These are phyloP conservation scores for Auricularia cornea DNA, from an alignment of 768 basidiomycete species.

Conservation along the genomic window DNA sequence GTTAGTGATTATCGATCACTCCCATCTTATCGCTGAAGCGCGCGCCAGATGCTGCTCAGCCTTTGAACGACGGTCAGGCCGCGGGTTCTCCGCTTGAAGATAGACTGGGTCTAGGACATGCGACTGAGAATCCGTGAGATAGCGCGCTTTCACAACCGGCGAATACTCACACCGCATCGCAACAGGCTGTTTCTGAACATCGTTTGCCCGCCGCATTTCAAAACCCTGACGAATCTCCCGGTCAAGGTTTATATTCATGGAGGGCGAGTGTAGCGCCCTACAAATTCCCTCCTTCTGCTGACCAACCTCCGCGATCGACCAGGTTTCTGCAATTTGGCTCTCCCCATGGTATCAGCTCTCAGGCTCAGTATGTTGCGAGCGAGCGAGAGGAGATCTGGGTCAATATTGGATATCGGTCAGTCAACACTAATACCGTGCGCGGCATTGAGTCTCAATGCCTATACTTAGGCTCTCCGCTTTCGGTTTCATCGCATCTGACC, in stretches of 20 bases:
- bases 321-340: slow-evolving; percentile 77
- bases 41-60: slow-evolving; percentile 50
- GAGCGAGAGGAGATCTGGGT: slow-evolving; percentile 64
- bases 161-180: background rate
- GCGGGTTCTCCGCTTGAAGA: slow-evolving; percentile 42
- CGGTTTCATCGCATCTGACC: slow-evolving; percentile 63
- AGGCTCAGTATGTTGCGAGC: slow-evolving; percentile 60
- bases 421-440: background rate
- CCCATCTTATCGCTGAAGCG: background rate
- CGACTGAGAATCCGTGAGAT: slow-evolving; percentile 62
- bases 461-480: slow-evolving; percentile 51
- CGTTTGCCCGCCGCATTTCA: slow-evolving; percentile 45
- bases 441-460: background rate
- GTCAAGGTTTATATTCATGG: slow-evolving; percentile 75
- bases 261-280: slow-evolving; percentile 41
- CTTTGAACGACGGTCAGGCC: slow-evolving; percentile 56
- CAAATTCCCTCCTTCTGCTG: too few relatives aligned
- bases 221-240: slow-evolving; percentile 41
- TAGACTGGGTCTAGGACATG: slow-evolving; percentile 57
- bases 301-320: background rate
- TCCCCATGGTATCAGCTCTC: slow-evolving; percentile 49
- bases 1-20: slow-evolving; percentile 29
- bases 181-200: slow-evolving; percentile 59
- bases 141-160: too few relatives aligned
- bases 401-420: slow-evolving; percentile 55